Conservation (phyloP, 768 basidiomycete species). For the Baorangia bicolor region DNA sequence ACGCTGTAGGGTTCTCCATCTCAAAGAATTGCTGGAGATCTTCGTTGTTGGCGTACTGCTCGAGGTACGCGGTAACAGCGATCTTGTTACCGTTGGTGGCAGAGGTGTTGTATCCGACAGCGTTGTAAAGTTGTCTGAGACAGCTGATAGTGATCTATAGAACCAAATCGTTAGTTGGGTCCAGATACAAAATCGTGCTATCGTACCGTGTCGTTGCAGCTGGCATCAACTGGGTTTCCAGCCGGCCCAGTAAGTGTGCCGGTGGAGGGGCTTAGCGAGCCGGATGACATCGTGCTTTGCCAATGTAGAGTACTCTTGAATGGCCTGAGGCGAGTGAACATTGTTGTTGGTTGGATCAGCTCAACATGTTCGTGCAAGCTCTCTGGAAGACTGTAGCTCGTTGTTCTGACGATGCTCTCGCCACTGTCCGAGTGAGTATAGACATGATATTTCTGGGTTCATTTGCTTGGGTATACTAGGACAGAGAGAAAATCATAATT, state of each 20-base stretch:
- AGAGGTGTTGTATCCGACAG: constrained; percentile 44
- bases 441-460: constrained; percentile 55
- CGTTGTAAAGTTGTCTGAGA: constrained; percentile 55
- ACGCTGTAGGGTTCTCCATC: constrained; percentile 49
- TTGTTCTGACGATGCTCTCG: constrained; percentile 62
- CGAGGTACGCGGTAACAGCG: constrained; percentile 55
- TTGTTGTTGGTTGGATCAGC: constrained; percentile 70
- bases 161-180: background rate
- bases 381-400: constrained; percentile 63
- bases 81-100: constrained; percentile 47
- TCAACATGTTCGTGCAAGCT: constrained; percentile 60
- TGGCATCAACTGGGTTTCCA: constrained; percentile 43
- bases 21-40: constrained; percentile 55
- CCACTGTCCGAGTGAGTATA: constrained; percentile 57
- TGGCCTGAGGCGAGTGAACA: constrained; percentile 51
- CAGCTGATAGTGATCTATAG: constrained; percentile 50
- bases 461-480: background rate
- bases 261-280: background rate
- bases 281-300: constrained; percentile 12
- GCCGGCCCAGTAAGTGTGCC: constrained; percentile 29
- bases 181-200: background rate
- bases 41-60: constrained; percentile 50
- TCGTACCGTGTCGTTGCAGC: constrained; percentile 41
- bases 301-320: constrained; percentile 42
- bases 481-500: background rate